Evolutionary conservation across 2,329 filamentous ascomycete species (phyloP), one percentile per base, ranked within the genome.

Genomic region (Aspergillus sp.): DNA sequence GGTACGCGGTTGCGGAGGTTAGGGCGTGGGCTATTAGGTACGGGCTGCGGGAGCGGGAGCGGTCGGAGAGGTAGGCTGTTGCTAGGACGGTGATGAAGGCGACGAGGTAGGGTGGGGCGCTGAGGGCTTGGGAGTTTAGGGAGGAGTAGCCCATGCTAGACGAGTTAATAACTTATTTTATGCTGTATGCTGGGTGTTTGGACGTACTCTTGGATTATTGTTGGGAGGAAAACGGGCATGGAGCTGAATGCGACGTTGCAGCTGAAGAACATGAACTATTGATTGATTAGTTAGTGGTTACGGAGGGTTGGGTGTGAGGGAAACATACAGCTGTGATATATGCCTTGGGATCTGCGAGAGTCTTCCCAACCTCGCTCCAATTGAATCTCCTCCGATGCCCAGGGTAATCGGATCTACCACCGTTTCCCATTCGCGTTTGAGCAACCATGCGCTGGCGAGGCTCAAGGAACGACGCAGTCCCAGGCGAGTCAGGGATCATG

Each of bases 161-260:
- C 11, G 24, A 11, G 43, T 56, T 35, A 52, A 40, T 12, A 17
- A 7, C 23, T 24, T 24, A 24, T 23, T 47, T 49, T 37, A 8
- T 3, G 5, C 17, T 48, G 37, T 35, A 12, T 5, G 24, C 24
- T 15, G 12, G n/a, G 33, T 37, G 23, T 8, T 14, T 15, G 12
- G 43, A 66, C 72, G 56, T 66, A 79, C 69, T 88, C 84, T 59
- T 81, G 79, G 47, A 96, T 82, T 61, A 96, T 91, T 23, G 89
- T 91, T 37, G 91, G 91, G 3, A 96, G 82, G 71, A 96, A 96
- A 49, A 95, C 90, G 3, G 92, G 92, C 70, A 96, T 86, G 21
- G 90, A 93, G 68, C 87, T 87, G 78, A 96, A 96, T 12, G 91
- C 89, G 71, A 96, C 89, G 74, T 96, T 96, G 69, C 89, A 87